Percentiles rank a stretch among this genome's conserved stretches.
Conservation (phyloP, 345 rosid species). For the Xanthoceras sorbifolium region DNA sequence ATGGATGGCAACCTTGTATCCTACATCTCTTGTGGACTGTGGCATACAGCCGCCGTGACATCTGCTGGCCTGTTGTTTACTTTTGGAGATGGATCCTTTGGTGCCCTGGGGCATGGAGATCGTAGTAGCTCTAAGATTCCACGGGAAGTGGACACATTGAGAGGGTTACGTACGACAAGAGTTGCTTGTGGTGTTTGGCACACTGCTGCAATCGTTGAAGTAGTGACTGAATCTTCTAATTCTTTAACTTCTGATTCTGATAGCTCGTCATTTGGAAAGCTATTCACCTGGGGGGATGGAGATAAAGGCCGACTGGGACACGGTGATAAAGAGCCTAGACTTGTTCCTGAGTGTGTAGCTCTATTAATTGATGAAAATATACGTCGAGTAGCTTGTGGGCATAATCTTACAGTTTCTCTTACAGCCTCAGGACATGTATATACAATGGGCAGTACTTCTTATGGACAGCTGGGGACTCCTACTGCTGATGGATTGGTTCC, state of each 20-base stretch:
- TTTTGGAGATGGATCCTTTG: conserved; percentile 95
- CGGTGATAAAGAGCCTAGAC: conserved; percentile 64
- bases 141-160: conserved; percentile 69
- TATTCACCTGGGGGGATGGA: conserved; percentile 94
- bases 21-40: conserved; percentile 73
- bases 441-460: conserved; percentile 74
- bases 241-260: conserved; percentile 35
- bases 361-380: conserved; percentile 46
- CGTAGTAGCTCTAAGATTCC: conserved; percentile 56
- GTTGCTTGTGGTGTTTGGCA: conserved; percentile 97
- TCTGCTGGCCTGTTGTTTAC: conserved; percentile 79
- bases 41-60: conserved; percentile 86
- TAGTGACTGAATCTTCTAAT: conserved; percentile 41
- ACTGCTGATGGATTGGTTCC: conserved; percentile 56
- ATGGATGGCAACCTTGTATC: conserved; percentile 62
- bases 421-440: conserved; percentile 68
- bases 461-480: conserved; percentile 81
- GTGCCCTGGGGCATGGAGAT: conserved; percentile 91
- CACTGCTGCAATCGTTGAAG: conserved; percentile 81
- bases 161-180: conserved; percentile 50
- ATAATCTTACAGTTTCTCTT: conserved; percentile 68
- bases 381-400: conserved; percentile 72
- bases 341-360: conserved; percentile 57
- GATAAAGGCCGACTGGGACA: conserved; percentile 76
- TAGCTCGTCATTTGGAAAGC: conserved; percentile 44